phyloP scores from a whole-genome alignment of 495 filamentous ascomycete genomes.

The Antarctomyces pellizariae region DNA sequence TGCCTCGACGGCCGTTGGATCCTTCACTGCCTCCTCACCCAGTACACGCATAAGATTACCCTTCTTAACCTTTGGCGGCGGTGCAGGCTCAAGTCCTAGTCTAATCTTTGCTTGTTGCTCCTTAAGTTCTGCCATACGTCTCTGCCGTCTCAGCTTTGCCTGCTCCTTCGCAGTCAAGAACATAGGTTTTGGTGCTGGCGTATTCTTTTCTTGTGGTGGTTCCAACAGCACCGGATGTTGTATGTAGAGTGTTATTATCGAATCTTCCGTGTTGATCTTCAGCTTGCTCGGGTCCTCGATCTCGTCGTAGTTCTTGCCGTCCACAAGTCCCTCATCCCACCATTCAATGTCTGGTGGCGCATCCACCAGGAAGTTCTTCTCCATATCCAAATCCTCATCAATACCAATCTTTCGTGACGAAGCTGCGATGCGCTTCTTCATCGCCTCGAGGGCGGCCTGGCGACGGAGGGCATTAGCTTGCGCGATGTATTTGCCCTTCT shows the following conservation, averaged over 20 bases:
- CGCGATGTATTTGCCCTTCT: conserved; percentile 90
- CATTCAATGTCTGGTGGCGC: conserved; percentile 79
- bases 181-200: conserved; percentile 67
- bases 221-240: conserved; percentile 88
- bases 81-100: conserved; percentile 68
- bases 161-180: conserved; percentile 79
- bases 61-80: conserved; percentile 86
- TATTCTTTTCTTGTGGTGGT: conserved; percentile 68
- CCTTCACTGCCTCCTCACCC: conserved; percentile 92
- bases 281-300: conserved; percentile 38
- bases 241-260: conserved; percentile 69
- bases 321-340: conserved; percentile 85
- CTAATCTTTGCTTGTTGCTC: conserved; percentile 91
- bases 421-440: conserved; percentile 83
- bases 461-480: conserved; percentile 73
- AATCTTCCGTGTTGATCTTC: conserved; percentile 56
- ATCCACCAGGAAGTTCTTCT: conserved; percentile 73
- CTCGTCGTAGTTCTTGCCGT: conserved; percentile 45
- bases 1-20: conserved; percentile 91
- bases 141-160: conserved; percentile 72
- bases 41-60: conserved; percentile 91
- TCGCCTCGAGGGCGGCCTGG: conserved; percentile 70
- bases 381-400: conserved; percentile 72
- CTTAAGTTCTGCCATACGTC: conserved; percentile 76
- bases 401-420: conserved; percentile 64